Percentiles rank a stretch among this genome's conserved stretches.
These are phyloP conservation scores for Zasmidium cellare DNA, from an alignment of 2,329 filamentous ascomycete genomes.

Conservation along the genomic window DNA sequence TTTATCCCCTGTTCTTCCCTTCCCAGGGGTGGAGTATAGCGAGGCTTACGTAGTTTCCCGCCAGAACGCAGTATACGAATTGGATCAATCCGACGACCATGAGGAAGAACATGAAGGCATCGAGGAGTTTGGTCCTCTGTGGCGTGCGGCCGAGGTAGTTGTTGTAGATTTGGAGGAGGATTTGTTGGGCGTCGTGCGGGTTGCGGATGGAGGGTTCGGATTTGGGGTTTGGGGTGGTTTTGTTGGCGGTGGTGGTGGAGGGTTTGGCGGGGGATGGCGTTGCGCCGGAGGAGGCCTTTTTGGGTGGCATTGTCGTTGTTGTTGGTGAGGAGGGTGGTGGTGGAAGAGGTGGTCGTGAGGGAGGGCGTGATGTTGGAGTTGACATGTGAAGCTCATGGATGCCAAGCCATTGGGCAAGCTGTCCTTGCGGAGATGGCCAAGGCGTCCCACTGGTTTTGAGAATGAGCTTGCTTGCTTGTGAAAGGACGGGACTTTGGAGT, in stretches of 20 bases:
- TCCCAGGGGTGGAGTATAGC: neutral
- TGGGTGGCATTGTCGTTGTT: conserved; percentile 28
- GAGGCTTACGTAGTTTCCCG: conserved; percentile 84
- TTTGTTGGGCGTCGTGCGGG: conserved; percentile 51
- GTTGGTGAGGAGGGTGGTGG: neutral
- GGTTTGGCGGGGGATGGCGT: conserved; percentile 21
- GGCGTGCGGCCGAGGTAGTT: conserved; percentile 80
- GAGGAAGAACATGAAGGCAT: conserved; percentile 86
- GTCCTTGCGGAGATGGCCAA: neutral
- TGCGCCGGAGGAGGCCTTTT: conserved; percentile 20
- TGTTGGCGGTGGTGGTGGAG: conserved; percentile 22
- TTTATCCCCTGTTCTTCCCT: neutral
- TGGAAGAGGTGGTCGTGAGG: neutral
- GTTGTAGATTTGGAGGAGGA: conserved; percentile 69
- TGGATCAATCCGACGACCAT: conserved; percentile 84
- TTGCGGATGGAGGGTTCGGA: conserved; percentile 19
- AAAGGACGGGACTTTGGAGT: too few species aligned
- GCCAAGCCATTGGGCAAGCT: conserved; percentile 1
- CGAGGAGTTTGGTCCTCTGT: conserved; percentile 88
- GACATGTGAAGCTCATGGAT: neutral
- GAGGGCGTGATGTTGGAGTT: neutral
- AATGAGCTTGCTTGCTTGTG: too few species aligned
- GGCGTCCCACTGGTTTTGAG: too few species aligned
- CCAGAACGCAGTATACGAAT: conserved; percentile 88
- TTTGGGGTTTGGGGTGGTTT: conserved; percentile 28